These are phyloP conservation scores for Rostrohypoxylon terebratum DNA, from an alignment of 495 filamentous ascomycete species.

Conservation along the genomic window DNA sequence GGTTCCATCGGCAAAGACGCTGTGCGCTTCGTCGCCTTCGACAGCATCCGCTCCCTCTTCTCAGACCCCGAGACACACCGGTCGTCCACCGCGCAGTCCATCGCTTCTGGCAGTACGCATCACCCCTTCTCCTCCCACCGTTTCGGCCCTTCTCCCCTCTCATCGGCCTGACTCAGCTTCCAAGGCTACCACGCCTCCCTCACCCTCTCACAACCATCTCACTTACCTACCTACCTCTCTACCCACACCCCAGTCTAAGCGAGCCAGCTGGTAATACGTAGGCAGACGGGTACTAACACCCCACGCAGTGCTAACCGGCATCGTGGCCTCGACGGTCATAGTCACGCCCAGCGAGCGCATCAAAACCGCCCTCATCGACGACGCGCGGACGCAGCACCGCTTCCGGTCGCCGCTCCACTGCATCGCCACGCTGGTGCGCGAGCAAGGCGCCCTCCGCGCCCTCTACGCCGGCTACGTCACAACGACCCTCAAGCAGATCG, in stretches of 20 bases:
- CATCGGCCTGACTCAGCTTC: neutral
- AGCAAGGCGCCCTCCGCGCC: conserved; percentile 62
- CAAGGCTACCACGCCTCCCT: neutral
- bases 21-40: conserved; percentile 73
- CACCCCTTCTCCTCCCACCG: neutral
- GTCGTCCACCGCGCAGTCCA: conserved; percentile 65
- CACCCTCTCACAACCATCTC: neutral
- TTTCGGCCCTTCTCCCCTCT: neutral
- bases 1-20: conserved; percentile 71
- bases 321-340: conserved; percentile 67
- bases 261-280: no score
- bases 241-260: no score
- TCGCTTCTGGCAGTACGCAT: conserved; percentile 64
- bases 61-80: conserved; percentile 66
- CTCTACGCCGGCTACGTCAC: conserved; percentile 71
- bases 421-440: conserved; percentile 57
- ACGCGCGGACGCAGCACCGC: conserved; percentile 64
- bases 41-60: conserved; percentile 71
- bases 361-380: conserved; percentile 77
- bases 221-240: neutral
- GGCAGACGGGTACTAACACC: conserved; percentile 10
- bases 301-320: conserved; percentile 63
- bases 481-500: conserved; percentile 75
- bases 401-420: conserved; percentile 67
- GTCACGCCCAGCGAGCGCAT: conserved; percentile 76